Conservation (phyloP, 1,284 basidiomycete genomes). For the Apiotrichum laibachii region DNA sequence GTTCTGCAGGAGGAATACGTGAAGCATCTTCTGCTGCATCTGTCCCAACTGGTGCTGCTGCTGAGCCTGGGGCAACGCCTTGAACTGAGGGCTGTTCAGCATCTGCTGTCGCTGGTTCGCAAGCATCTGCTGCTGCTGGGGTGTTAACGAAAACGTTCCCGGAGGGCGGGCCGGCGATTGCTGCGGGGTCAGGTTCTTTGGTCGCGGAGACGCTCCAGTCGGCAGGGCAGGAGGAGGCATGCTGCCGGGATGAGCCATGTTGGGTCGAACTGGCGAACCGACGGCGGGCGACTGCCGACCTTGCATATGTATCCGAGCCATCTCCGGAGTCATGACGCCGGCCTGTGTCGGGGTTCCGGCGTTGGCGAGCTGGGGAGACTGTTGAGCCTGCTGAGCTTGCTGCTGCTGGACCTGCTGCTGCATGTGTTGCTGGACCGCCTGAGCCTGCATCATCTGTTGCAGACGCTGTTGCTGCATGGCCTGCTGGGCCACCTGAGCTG, state of each 20-base stretch:
- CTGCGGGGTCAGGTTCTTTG: conserved; percentile 14
- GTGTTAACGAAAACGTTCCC: conserved; percentile 19
- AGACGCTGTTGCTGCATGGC: conserved; percentile 20
- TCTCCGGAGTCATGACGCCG: conserved; percentile 20
- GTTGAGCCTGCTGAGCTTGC: conserved; percentile 18
- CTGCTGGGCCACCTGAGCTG: conserved; percentile 1
- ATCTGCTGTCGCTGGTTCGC: conserved; percentile 23
- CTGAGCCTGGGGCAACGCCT: conserved; percentile 32
- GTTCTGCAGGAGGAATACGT: conserved; percentile 26
- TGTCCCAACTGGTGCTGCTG: conserved; percentile 36
- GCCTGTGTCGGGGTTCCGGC: conserved; percentile 2
- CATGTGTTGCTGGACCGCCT: conserved; percentile 15
- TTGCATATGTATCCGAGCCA: conserved; percentile 24
- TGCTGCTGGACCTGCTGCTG: conserved; percentile 23
- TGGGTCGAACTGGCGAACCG: conserved; percentile 20
- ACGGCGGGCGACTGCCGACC: conserved; percentile 26
- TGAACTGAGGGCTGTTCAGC: conserved; percentile 28
- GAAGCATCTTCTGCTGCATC: conserved; percentile 34
- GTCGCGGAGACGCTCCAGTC: conserved; percentile 20
- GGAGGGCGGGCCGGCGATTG: conserved; percentile 7
- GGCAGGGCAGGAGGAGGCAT: conserved; percentile 25
- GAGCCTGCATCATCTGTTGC: conserved; percentile 18
- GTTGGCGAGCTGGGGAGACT: conserved; percentile 13
- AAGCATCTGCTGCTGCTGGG: conserved; percentile 40
- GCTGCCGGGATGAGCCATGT: conserved; percentile 18